Evolutionary conservation across 345 rosid genomes (phyloP).

Genomic region (Pugionium cornutum): DNA sequence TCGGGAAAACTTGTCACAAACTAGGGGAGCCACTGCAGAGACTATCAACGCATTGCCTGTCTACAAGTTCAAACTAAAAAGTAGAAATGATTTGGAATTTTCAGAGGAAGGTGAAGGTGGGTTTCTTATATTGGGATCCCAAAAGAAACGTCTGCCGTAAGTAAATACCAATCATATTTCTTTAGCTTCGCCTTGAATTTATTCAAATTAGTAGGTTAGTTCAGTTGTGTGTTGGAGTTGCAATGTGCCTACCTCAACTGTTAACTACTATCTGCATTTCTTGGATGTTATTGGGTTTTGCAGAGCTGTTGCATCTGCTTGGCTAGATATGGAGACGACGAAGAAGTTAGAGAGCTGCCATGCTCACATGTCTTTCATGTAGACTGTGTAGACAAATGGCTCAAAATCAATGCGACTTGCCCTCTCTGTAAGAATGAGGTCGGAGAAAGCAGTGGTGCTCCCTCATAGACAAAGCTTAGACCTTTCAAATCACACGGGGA

Average conservation of each 20-base stretch:
- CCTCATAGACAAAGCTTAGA: constrained; percentile 25
- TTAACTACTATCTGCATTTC: constrained; percentile 6
- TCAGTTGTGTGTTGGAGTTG: background rate
- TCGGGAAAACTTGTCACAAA: constrained; percentile 70
- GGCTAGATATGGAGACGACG: constrained; percentile 59
- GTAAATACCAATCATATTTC: constrained; percentile 30
- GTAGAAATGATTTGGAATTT: constrained; percentile 45
- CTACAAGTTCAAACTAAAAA: constrained; percentile 63
- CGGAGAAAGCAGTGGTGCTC: constrained; percentile 47
- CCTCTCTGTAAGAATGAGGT: constrained; percentile 73
- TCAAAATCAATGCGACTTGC: constrained; percentile 72
- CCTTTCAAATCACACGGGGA: background rate
- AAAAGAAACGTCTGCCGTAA: constrained; percentile 78
- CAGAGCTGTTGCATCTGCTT: constrained; percentile 83
- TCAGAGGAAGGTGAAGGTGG: constrained; percentile 63
- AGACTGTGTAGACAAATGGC: constrained; percentile 75
- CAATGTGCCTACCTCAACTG: background rate
- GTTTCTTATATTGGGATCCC: constrained; percentile 64
- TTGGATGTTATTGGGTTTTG: constrained; percentile 28
- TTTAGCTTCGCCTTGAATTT: background rate
- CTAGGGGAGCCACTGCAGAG: constrained; percentile 76
- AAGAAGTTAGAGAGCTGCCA: constrained; percentile 64
- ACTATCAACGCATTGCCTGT: constrained; percentile 69
- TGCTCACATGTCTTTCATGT: constrained; percentile 74
- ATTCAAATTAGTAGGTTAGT: background rate